These are phyloP conservation scores for Claviceps humidiphila DNA, from an alignment of 2,329 filamentous ascomycete species.

Conservation along the genomic window DNA sequence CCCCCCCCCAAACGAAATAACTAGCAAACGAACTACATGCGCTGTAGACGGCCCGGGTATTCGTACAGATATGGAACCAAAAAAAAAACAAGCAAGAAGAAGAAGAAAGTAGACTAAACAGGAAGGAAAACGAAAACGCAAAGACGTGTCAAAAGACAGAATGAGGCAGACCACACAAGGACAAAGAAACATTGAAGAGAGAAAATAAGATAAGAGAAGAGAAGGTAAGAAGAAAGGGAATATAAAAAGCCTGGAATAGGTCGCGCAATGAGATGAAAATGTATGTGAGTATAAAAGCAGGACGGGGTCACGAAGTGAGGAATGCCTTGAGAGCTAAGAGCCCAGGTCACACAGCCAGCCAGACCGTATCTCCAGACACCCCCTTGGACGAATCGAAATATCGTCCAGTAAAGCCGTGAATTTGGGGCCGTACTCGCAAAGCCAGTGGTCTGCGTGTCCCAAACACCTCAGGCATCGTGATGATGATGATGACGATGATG, in stretches of 20 bases:
- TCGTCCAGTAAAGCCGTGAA: too few species aligned
- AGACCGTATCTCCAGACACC: too few species aligned
- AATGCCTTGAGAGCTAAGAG: too few species aligned
- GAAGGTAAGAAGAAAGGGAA: neutral
- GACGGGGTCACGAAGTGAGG: too few species aligned
- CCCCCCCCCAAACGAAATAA: neutral
- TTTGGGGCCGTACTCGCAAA: too few species aligned
- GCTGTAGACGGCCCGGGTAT: slow-evolving; percentile 6
- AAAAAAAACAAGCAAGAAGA: neutral
- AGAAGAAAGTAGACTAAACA: neutral
- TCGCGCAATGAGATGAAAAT: too few species aligned
- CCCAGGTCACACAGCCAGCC: too few species aligned
- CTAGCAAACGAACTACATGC: neutral
- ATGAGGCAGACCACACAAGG: too few species aligned
- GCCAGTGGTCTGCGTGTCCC: too few species aligned
- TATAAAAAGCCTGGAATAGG: neutral
- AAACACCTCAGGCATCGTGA: too few species aligned
- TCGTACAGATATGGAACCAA: slow-evolving; percentile 4
- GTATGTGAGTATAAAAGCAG: neutral
- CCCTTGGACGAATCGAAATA: too few species aligned
- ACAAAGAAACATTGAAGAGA: neutral
- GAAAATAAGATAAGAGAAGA: neutral
- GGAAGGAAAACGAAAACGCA: neutral
- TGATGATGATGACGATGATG: too few species aligned
- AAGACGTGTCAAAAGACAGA: neutral